phyloP scores from a whole-genome alignment of 805 yeast species.

The Brettanomyces nanus region DNA sequence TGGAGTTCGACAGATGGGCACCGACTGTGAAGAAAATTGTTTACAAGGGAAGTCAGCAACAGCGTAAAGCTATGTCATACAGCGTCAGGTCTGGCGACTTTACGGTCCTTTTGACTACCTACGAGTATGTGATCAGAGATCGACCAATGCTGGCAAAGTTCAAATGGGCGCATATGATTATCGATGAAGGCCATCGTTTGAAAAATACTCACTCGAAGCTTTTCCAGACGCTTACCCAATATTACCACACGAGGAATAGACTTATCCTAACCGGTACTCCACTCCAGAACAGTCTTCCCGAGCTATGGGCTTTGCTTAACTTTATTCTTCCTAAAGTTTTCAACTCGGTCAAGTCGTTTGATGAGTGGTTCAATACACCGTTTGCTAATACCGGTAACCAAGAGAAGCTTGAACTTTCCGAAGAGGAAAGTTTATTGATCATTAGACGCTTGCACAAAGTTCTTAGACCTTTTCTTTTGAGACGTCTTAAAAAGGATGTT shows the following conservation, averaged over 20 bases:
- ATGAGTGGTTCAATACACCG: constrained; percentile 87
- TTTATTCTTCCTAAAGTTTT: constrained; percentile 78
- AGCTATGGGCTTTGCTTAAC: constrained; percentile 76
- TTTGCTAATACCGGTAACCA: constrained; percentile 80
- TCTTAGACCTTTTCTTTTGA: constrained; percentile 71
- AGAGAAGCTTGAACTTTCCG: constrained; percentile 72
- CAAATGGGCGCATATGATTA: constrained; percentile 79
- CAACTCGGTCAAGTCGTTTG: constrained; percentile 79
- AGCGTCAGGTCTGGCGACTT: constrained; percentile 63
- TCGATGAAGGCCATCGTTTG: constrained; percentile 89
- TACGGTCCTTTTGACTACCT: constrained; percentile 71
- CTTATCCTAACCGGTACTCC: constrained; percentile 86
- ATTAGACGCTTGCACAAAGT: constrained; percentile 83
- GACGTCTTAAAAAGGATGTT: constrained; percentile 82
- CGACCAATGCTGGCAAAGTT: constrained; percentile 61
- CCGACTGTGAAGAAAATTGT: constrained; percentile 65
- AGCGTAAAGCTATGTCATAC: constrained; percentile 57
- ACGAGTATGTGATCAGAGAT: constrained; percentile 74
- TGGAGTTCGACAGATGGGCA: constrained; percentile 86
- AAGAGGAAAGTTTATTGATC: constrained; percentile 77
- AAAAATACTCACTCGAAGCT: constrained; percentile 70
- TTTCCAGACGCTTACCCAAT: constrained; percentile 60
- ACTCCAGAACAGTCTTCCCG: constrained; percentile 76
- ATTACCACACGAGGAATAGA: constrained; percentile 68
- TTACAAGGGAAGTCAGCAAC: constrained; percentile 71